Evolutionary conservation across 768 basidiomycete genomes (phyloP), one percentile per base, ranked within the genome.

Genomic region (Amanita pseudoporphyria): DNA sequence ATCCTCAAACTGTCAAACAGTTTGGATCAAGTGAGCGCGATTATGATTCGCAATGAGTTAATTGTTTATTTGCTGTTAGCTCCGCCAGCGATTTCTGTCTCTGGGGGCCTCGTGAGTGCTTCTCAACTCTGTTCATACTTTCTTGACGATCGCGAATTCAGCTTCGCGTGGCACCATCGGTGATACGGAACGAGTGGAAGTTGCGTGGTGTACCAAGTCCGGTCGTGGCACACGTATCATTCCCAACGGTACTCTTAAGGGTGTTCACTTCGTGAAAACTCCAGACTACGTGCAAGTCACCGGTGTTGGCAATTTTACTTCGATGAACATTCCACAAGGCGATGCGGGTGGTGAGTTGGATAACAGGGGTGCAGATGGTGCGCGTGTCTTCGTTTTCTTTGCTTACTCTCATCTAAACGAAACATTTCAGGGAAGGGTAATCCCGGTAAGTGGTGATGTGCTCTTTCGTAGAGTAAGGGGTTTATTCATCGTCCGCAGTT

Each of bases 301-400:
- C 57, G 83, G 86, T 21, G 67, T 75, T 35, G 84, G 85, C 24
- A 77, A 91, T 60, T 71, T 88, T 54, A 85, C 84, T 19, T 76
- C 68, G 53, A 62, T 93, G 58, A 76, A 87, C 66, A 60, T 92
- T 33, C 59, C 60, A 1, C 44, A 57, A 0, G 67, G 63, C 3
- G 89, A 92, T 57, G 66, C 58, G 18, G 72, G 71, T 24, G 89
- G 89, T 47, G 89, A 92, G 61, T 71, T 87, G 36, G 84, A 88
- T 61, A 77, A 83, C 38, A 72, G 79, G 44, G 84, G 84, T 42
- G 79, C 84, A 52, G 84, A 85, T 56, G 71, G 70, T 62, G 56
- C 22, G 54, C 48, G 3, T 26, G 16, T 19, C n/a, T 42, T 45
- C 9, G 9, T 21, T 18, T 39, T 54, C 38, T 16, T 48, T 5